A percentile compares a stretch with the other conserved stretches of the same genome.
Conservation (phyloP, 257 asterid genomes). For the Nicotiana attenuata region DNA sequence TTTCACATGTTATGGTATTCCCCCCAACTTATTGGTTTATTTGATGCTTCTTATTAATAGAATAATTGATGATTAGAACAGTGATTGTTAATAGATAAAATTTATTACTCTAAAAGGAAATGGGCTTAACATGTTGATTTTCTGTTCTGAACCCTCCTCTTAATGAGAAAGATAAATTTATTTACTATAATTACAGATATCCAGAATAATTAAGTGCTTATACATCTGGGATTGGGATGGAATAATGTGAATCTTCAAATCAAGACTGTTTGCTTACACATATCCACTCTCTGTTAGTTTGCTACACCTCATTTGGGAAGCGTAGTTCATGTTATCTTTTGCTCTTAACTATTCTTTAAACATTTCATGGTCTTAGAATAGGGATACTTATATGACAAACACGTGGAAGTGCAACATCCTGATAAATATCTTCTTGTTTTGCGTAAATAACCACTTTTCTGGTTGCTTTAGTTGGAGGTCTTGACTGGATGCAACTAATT, state of each 20-base stretch:
- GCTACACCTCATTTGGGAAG: background rate
- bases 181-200: background rate
- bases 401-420: background rate
- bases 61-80: background rate
- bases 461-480: background rate
- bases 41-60: background rate
- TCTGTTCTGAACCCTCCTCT: background rate
- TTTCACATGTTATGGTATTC: constrained; percentile 93
- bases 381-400: background rate
- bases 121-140: constrained; percentile 1
- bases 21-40: constrained; percentile 5
- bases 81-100: background rate
- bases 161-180: background rate
- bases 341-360: background rate
- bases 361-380: constrained; percentile 1
- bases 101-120: background rate
- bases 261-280: background rate
- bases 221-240: background rate
- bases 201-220: background rate
- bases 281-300: background rate
- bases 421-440: background rate
- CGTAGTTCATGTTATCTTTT: background rate
- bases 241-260: background rate
- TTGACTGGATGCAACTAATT: constrained; percentile 8
- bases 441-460: background rate